Evolutionary conservation across 148 eudicot species (phyloP).

Genomic region (Hydrangea macrophylla): DNA sequence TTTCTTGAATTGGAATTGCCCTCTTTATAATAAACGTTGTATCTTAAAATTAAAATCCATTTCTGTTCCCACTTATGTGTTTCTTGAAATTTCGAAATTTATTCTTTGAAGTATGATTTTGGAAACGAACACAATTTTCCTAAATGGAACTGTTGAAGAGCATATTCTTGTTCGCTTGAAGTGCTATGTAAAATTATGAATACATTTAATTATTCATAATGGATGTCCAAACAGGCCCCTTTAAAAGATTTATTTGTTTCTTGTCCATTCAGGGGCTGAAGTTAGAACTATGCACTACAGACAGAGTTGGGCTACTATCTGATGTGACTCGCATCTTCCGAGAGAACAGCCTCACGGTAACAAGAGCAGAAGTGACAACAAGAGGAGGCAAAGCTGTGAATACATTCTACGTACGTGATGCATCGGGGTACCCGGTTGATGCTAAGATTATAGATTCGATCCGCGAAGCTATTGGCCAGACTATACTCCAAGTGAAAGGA

Average conservation of each 20-base stretch:
- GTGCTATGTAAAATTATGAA: too few species aligned
- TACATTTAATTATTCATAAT: too few species aligned
- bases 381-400: constrained; percentile 72
- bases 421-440: constrained; percentile 84
- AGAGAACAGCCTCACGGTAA: constrained; percentile 81
- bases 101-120: too few species aligned
- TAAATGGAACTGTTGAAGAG: too few species aligned
- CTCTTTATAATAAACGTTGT: too few species aligned
- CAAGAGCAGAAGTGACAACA: constrained; percentile 82
- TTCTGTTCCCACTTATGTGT: too few species aligned
- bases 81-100: too few species aligned
- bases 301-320: constrained; percentile 74
- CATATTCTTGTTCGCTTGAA: too few species aligned
- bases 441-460: constrained; percentile 77
- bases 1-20: too few species aligned
- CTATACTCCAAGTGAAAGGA: constrained; percentile 79
- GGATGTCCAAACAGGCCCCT: too few species aligned
- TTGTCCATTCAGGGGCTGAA: constrained; percentile 61
- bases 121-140: too few species aligned
- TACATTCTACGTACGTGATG: constrained; percentile 79
- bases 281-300: constrained; percentile 84
- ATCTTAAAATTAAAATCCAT: too few species aligned
- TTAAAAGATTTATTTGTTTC: background rate
- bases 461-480: constrained; percentile 71
- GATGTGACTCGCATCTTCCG: constrained; percentile 83